A percentile compares a stretch with the other conserved stretches of the same genome.
These are phyloP conservation scores for Monosporozyma servazzii DNA, from an alignment of 805 yeast genomes.

Conservation along the genomic window DNA sequence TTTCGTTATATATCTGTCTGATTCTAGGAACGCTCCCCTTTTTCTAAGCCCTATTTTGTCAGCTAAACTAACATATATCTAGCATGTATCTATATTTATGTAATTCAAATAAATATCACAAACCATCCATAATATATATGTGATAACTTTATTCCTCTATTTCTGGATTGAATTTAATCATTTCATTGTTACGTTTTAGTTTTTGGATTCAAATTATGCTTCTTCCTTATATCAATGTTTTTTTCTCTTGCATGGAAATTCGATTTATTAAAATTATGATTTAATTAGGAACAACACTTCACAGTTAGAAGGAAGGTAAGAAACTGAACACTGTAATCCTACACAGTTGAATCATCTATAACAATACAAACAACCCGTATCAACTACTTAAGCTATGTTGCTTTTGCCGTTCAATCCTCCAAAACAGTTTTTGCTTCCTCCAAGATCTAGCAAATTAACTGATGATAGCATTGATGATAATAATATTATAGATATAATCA, in stretches of 20 bases:
- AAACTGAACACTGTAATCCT: not conserved
- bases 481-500: constrained; percentile 18
- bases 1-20: not conserved
- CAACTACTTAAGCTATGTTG: constrained; percentile 7
- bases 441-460: constrained; percentile 5
- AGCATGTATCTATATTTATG: too few species aligned
- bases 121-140: too few species aligned
- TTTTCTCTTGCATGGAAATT: not conserved
- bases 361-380: not conserved
- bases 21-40: not conserved
- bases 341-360: not conserved
- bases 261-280: not conserved
- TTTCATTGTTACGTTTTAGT: not conserved
- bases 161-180: not conserved
- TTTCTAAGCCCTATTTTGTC: not conserved
- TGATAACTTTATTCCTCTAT: not conserved
- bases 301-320: not conserved
- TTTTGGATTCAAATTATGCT: not conserved
- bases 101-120: not conserved
- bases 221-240: not conserved
- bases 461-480: constrained; percentile 10
- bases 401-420: constrained; percentile 28
- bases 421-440: constrained; percentile 16
- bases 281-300: not conserved
- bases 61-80: not conserved